Evolutionary conservation across 2,329 filamentous ascomycete genomes (phyloP).

Genomic region (Gremmenia infestans): DNA sequence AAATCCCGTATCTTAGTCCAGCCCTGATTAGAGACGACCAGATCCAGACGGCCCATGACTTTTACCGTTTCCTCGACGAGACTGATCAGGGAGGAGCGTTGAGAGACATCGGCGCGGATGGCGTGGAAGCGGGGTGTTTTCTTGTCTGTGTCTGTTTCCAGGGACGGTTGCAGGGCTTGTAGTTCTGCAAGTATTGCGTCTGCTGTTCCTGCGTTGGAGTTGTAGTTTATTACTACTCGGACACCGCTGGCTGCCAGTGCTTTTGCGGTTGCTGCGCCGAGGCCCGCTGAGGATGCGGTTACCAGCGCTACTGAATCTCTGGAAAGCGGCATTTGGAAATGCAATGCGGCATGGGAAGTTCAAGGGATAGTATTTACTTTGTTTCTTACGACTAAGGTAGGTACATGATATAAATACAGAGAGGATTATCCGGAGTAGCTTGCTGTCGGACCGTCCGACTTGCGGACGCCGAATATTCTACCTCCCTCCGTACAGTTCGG

Average conservation of each 20-base stretch:
- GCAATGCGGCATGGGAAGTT: background rate
- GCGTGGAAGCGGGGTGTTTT: constrained; percentile 35
- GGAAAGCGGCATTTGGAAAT: background rate
- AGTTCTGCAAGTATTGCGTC: constrained; percentile 53
- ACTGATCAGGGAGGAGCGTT: constrained; percentile 51
- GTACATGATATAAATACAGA: too few relatives aligned
- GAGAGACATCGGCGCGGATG: constrained; percentile 63
- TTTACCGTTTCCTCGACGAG: constrained; percentile 56
- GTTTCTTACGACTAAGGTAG: too few relatives aligned
- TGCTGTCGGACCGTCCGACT: too few relatives aligned
- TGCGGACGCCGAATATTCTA: too few relatives aligned
- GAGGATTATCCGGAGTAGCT: too few relatives aligned
- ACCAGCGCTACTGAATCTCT: constrained; percentile 36
- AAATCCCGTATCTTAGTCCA: constrained; percentile 46
- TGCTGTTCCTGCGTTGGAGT: constrained; percentile 55
- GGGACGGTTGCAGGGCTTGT: constrained; percentile 37
- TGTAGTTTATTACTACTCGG: constrained; percentile 71
- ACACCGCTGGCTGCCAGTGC: constrained; percentile 65
- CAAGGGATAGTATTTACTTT: too few relatives aligned
- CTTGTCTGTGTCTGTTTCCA: constrained; percentile 12
- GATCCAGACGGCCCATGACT: constrained; percentile 65
- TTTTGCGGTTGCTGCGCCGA: constrained; percentile 63
- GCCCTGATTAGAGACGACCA: constrained; percentile 70
- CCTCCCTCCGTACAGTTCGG: background rate
- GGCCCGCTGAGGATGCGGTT: constrained; percentile 55